phyloP scores from a whole-genome alignment of 1,284 basidiomycete genomes.

The Ustilago tritici region DNA sequence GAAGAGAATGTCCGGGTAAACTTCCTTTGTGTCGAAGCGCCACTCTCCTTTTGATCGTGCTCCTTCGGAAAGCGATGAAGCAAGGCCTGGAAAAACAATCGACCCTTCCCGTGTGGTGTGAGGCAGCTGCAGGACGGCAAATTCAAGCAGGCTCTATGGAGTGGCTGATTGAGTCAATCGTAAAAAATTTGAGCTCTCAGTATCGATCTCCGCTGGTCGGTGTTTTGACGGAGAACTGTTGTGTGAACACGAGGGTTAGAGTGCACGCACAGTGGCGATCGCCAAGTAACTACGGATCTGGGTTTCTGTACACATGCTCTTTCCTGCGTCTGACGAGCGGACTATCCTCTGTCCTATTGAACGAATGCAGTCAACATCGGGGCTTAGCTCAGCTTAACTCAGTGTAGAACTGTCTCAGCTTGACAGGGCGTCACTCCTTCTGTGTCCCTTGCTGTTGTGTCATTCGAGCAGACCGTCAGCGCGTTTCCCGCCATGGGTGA shows the following conservation, averaged over 20 bases:
- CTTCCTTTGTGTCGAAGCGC: neutral
- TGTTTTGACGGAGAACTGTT: constrained; percentile 12
- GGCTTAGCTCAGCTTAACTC: constrained; percentile 1
- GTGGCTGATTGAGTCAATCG: neutral
- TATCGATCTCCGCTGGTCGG: constrained; percentile 9
- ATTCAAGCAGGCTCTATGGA: neutral
- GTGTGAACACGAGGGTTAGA: neutral
- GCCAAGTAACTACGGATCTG: constrained; percentile 6
- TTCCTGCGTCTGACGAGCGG: constrained; percentile 15
- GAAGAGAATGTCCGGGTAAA: neutral
- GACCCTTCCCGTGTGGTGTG: neutral
- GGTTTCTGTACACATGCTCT: neutral
- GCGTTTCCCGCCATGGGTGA: neutral
- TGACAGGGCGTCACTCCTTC: neutral
- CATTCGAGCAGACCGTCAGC: neutral
- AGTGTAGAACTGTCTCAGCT: neutral
- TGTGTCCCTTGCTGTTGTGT: neutral
- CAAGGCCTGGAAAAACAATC: neutral
- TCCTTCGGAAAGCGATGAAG: neutral
- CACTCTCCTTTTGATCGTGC: neutral
- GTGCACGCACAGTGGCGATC: neutral
- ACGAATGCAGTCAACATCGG: constrained; percentile 1
- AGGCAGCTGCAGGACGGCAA: neutral
- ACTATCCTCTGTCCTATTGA: neutral
- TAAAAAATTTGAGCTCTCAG: neutral